A percentile compares a stretch with the other conserved stretches of the same genome.
Evolutionary conservation across 1,284 basidiomycete species (phyloP).

Genomic region (Ceratobasidium sp.): DNA sequence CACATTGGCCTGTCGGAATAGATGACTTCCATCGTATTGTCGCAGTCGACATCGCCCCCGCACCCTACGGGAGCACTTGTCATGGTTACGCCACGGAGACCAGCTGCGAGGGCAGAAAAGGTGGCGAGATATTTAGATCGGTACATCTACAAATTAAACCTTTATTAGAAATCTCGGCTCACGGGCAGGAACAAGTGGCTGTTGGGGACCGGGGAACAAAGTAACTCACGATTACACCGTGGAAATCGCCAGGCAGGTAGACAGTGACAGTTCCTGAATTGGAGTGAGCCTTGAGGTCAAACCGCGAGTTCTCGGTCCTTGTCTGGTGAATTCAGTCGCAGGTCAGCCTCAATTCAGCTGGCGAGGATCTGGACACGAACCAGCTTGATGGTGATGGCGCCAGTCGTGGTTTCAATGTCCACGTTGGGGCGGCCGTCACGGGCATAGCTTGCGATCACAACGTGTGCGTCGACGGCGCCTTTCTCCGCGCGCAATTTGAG

Average conservation of each 20-base stretch:
- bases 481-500: constrained; percentile 37
- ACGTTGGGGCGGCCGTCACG: constrained; percentile 33
- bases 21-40: constrained; percentile 37
- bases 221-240: constrained; percentile 38
- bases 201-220: not conserved
- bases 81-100: constrained; percentile 32
- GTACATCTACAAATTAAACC: constrained; percentile 17
- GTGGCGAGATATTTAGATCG: constrained; percentile 38
- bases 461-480: constrained; percentile 33
- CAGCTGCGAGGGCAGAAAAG: constrained; percentile 27
- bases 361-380: constrained; percentile 7
- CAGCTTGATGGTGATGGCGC: constrained; percentile 26
- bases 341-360: constrained; percentile 4
- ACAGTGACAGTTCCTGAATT: constrained; percentile 32
- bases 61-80: constrained; percentile 39
- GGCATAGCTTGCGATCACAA: constrained; percentile 26
- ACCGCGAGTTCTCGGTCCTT: constrained; percentile 36
- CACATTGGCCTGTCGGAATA: constrained; percentile 37
- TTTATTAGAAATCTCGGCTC: not conserved
- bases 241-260: constrained; percentile 37
- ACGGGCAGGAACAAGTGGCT: not conserved
- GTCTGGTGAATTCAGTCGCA: constrained; percentile 25
- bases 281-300: constrained; percentile 36
- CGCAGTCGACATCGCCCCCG: constrained; percentile 39
- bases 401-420: constrained; percentile 23